Conservation (phyloP, 208 protist species). For the Leishmania tarentolae region DNA sequence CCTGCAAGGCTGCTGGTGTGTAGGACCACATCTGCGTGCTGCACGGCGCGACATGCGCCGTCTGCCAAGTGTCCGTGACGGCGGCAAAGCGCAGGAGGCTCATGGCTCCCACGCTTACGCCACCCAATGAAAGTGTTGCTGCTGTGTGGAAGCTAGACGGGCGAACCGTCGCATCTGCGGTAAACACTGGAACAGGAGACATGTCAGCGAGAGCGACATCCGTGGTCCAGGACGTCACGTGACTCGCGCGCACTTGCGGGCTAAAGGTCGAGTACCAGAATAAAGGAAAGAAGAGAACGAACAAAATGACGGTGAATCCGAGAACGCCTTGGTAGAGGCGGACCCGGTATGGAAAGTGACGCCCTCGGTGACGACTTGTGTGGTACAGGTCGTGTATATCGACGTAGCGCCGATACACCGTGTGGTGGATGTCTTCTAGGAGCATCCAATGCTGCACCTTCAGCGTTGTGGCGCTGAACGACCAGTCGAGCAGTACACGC, state of each 20-base stretch:
- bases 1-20: conserved; percentile 22
- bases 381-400: conserved; percentile 62
- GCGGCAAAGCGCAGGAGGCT: conserved; percentile 18
- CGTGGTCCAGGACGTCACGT: conserved; percentile 31
- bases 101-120: neutral
- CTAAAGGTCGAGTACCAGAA: conserved; percentile 84
- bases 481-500: conserved; percentile 80
- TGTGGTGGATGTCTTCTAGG: conserved; percentile 77
- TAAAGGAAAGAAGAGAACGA: conserved; percentile 62
- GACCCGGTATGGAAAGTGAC: conserved; percentile 48
- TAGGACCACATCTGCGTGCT: conserved; percentile 37
- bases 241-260: conserved; percentile 52
- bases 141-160: conserved; percentile 20
- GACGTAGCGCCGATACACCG: conserved; percentile 61
- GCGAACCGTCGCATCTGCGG: conserved; percentile 8
- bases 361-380: conserved; percentile 44
- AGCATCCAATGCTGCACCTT: conserved; percentile 82
- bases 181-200: conserved; percentile 19
- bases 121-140: conserved; percentile 11
- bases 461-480: conserved; percentile 59
- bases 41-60: conserved; percentile 18
- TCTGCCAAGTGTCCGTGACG: conserved; percentile 30
- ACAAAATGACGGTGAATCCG: conserved; percentile 56
- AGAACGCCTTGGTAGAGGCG: conserved; percentile 61
- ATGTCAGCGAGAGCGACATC: conserved; percentile 19